These are phyloP conservation scores for Aspergillus hortae DNA, from an alignment of 2,329 filamentous ascomycete species.

Conservation along the genomic window DNA sequence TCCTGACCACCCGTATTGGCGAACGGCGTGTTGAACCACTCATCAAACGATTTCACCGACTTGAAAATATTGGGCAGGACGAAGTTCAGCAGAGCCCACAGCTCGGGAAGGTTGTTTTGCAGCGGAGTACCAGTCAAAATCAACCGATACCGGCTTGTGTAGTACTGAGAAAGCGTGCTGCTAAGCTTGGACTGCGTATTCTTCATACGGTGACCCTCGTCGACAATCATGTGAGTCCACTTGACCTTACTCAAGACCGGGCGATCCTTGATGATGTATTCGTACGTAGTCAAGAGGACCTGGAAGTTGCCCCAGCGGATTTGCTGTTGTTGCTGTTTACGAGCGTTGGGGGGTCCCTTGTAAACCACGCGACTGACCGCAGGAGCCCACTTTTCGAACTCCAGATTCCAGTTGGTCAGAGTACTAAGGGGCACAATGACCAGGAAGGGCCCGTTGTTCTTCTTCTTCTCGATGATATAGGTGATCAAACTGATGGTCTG, in stretches of 20 bases:
- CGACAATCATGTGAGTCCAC: slow-evolving; percentile 99
- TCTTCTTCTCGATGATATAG: slow-evolving; percentile 93
- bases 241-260: slow-evolving; percentile 96
- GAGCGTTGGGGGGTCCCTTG: slow-evolving; percentile 85
- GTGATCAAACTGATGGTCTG: slow-evolving; percentile 98
- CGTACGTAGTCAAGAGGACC: slow-evolving; percentile 93
- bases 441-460: slow-evolving; percentile 85
- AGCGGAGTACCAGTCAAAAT: slow-evolving; percentile 96
- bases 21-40: slow-evolving; percentile 99
- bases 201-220: slow-evolving; percentile 99
- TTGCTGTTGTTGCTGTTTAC: slow-evolving; percentile 88
- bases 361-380: slow-evolving; percentile 84
- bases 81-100: slow-evolving; percentile 98
- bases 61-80: slow-evolving; percentile 98
- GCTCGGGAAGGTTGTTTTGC: slow-evolving; percentile 92
- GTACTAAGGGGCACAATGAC: slow-evolving; percentile 97
- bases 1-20: slow-evolving; percentile 97
- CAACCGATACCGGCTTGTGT: slow-evolving; percentile 88
- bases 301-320: slow-evolving; percentile 95
- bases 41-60: slow-evolving; percentile 96
- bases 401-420: slow-evolving; percentile 95
- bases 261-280: slow-evolving; percentile 99
- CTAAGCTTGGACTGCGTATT: slow-evolving; percentile 95
- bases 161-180: slow-evolving; percentile 91
- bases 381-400: slow-evolving; percentile 99